Conservation (phyloP, 148 eudicot species). For the Rheum nobile region DNA sequence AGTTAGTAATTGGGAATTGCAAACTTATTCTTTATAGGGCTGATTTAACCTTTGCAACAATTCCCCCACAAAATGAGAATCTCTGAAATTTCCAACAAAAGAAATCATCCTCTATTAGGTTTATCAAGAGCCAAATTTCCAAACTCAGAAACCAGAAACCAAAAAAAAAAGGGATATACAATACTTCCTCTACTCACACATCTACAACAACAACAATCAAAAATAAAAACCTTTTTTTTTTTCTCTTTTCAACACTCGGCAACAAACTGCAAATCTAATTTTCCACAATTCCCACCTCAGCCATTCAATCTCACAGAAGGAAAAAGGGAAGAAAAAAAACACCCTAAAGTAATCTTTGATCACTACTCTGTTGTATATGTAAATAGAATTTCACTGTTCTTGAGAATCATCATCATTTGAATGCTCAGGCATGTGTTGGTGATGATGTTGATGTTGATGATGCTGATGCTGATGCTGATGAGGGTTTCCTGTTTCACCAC, state of each 20-base stretch:
- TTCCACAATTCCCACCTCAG: not conserved
- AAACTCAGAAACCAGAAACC: not conserved
- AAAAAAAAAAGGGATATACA: not conserved
- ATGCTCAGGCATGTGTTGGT: conserved; percentile 36
- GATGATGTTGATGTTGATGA: conserved; percentile 20
- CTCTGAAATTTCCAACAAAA: not conserved
- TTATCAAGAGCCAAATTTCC: not conserved
- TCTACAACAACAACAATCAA: not conserved
- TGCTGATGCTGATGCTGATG: conserved; percentile 25
- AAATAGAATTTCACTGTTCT: conserved; percentile 23
- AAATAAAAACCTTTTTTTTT: not conserved
- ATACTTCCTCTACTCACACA: conserved; percentile 3
- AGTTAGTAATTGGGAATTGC: not conserved
- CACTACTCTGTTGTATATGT: not conserved
- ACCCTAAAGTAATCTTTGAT: not conserved
- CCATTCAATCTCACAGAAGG: not conserved
- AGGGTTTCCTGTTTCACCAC: conserved; percentile 8
- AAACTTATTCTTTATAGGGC: not conserved
- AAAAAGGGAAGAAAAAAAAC: not conserved
- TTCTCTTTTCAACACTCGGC: not conserved
- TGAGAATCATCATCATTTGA: conserved; percentile 49
- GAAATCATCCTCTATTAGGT: not conserved
- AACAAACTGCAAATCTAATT: not conserved
- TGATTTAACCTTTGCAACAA: not conserved
- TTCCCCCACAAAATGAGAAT: not conserved